Base-by-base conservation (phyloP, 306 rosid species). In the Corylus avellana region DNA sequence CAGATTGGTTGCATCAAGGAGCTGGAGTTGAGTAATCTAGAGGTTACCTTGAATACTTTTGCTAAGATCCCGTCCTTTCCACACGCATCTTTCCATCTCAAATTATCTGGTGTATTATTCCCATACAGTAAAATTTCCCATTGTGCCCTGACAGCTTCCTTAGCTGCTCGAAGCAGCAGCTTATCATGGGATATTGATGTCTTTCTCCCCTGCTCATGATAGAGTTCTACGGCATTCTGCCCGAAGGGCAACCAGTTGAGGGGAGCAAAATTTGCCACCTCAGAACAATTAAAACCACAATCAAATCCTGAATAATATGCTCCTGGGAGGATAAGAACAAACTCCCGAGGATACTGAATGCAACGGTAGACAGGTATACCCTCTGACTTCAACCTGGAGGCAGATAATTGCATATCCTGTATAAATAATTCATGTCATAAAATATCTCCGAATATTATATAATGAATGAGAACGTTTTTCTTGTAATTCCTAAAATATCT, bases 241-340 rank as follows among this genome's bases (percentile, higher is more conserved):
- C 99, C 99, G 47, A 82, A 87, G 80, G 89, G 93, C 83, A 95
- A 84, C 99, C 98, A 95, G 63, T 89, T 92, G 51, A 95, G 80
- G 79, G 99, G 91, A 72, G 98, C 97, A 77, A 91, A 88, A 77
- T 86, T 86, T 77, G 86, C 89, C 8, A 81, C 85, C 89, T 90
- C 97, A 20, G 94, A 85, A 80, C 87, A 83, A 83, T 87, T 95
- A 86, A 95, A 95, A 72, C 99, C 99, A 39, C 92, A 91, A 80
- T 91, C 88, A 79, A 95, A 90, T 78, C 92, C 96, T 0, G 98
- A 89, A 90, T 86, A 87, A 85, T 88, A 91, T 79, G 91, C 89
- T 80, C 97, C 92, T 14, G 98, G 92, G 72, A 90, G 81, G 79
- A 88, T 78, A 53, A 95, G 91, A 87, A 95, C 92, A 82, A 89